Conservation (phyloP, 2,329 filamentous ascomycete genomes). For the Colletotrichum tamarilloi region DNA sequence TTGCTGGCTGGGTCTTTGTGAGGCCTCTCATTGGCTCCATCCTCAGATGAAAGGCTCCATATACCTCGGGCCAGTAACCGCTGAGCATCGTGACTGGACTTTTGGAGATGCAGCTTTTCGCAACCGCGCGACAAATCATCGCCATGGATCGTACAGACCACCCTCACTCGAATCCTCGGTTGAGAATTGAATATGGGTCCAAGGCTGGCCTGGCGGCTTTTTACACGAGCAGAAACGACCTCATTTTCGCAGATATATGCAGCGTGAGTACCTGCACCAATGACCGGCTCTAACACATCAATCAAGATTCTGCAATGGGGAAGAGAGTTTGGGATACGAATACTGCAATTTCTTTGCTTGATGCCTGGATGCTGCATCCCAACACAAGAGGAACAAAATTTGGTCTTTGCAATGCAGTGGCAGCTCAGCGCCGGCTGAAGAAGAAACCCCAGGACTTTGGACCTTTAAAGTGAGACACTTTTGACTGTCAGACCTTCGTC, state of each 20-base stretch:
- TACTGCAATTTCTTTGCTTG: constrained; percentile 2
- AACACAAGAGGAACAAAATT: background rate
- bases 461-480: background rate
- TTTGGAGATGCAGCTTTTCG: constrained; percentile 30
- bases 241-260: background rate
- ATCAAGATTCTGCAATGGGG: background rate
- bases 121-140: constrained; percentile 33
- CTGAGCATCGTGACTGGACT: constrained; percentile 29
- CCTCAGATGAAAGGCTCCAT: constrained; percentile 5
- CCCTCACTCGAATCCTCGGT: background rate
- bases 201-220: background rate
- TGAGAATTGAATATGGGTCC: background rate
- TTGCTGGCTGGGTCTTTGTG: constrained; percentile 5
- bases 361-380: background rate
- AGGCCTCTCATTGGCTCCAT: constrained; percentile 7
- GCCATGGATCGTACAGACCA: background rate
- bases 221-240: background rate
- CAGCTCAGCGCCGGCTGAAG: background rate
- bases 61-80: constrained; percentile 28
- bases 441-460: background rate
- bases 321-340: background rate
- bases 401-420: background rate
- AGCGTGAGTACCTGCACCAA: background rate
- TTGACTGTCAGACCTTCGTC: no score
- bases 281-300: background rate